A percentile compares a stretch with the other conserved stretches of the same genome.
These are phyloP conservation scores for Biscogniauxia sp. DNA, from an alignment of 2,329 filamentous ascomycete species.

Conservation along the genomic window DNA sequence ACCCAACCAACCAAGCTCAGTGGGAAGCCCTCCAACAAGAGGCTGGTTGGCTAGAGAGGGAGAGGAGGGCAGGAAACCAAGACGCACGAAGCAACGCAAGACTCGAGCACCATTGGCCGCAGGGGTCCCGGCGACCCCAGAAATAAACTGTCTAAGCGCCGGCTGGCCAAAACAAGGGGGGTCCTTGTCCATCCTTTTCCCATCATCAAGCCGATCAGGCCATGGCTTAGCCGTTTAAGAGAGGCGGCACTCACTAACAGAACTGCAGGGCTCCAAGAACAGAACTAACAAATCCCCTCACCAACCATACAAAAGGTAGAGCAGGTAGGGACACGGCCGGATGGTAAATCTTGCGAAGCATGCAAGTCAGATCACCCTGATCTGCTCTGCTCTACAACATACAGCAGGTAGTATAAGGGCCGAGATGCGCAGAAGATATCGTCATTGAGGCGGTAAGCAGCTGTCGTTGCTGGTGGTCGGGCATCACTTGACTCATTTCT, in stretches of 20 bases:
- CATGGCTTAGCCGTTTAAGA: background rate
- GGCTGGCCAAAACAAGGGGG: conserved; percentile 22
- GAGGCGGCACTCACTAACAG: conserved; percentile 8
- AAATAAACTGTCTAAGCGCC: conserved; percentile 33
- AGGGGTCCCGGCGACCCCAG: conserved; percentile 22
- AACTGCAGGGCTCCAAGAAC: conserved; percentile 17
- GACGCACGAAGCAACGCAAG: conserved; percentile 18
- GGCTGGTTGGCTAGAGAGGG: conserved; percentile 31
- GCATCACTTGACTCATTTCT: background rate
- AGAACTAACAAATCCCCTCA: conserved; percentile 17
- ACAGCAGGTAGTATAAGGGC: background rate
- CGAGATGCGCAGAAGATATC: background rate
- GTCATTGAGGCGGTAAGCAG: background rate
- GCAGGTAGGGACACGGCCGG: conserved; percentile 15
- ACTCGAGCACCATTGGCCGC: conserved; percentile 25
- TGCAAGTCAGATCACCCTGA: conserved; percentile 20
- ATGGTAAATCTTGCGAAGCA: conserved; percentile 13
- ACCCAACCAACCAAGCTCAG: conserved; percentile 24
- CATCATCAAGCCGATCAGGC: background rate
- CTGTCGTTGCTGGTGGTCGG: background rate
- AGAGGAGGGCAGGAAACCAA: conserved; percentile 24
- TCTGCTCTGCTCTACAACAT: conserved; percentile 21
- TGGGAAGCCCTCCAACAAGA: conserved; percentile 21
- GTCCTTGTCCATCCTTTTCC: background rate
- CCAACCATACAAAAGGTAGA: conserved; percentile 13